phyloP scores from a whole-genome alignment of 352 stramenopile species.

The Phytophthora fragariae region DNA sequence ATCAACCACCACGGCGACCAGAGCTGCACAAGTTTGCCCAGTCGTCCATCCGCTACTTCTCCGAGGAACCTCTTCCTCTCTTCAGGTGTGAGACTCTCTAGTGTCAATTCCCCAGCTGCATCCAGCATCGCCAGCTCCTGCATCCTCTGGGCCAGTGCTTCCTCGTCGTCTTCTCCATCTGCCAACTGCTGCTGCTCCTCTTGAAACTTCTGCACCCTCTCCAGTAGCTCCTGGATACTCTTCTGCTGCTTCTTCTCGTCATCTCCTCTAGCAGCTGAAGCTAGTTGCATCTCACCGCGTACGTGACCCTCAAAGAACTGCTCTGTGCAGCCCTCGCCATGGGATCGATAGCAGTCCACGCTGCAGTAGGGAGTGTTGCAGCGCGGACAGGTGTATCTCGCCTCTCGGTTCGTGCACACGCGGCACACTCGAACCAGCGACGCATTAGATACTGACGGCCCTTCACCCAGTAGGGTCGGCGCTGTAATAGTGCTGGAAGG shows the following conservation, averaged over 20 bases:
- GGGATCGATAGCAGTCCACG: conserved; percentile 76
- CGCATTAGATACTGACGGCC: conserved; percentile 24
- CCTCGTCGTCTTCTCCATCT: conserved; percentile 15
- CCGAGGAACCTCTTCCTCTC: conserved; percentile 69
- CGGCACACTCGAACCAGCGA: conserved; percentile 66
- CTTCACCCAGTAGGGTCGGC: conserved; percentile 5
- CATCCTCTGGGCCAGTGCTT: conserved; percentile 49
- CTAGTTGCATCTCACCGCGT: conserved; percentile 56
- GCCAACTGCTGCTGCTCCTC: conserved; percentile 40
- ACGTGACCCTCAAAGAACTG: conserved; percentile 83
- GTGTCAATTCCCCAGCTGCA: conserved; percentile 50
- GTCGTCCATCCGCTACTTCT: conserved; percentile 67
- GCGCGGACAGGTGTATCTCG: conserved; percentile 86
- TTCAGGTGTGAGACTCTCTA: conserved; percentile 67
- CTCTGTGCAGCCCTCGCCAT: conserved; percentile 79
- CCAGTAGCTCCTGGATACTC: conserved; percentile 54
- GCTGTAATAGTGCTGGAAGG: conserved; percentile 26
- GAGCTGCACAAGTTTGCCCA: conserved; percentile 69
- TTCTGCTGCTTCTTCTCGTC: conserved; percentile 43
- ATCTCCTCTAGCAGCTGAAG: conserved; percentile 32
- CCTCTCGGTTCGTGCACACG: conserved; percentile 62
- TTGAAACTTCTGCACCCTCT: conserved; percentile 67
- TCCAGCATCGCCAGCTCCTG: conserved; percentile 60
- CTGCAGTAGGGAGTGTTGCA: conserved; percentile 86
- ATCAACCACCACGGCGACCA: conserved; percentile 84